phyloP scores from a whole-genome alignment of 225 moss, liverwort and hornwort genomes.

The Sphagnum contortum region DNA sequence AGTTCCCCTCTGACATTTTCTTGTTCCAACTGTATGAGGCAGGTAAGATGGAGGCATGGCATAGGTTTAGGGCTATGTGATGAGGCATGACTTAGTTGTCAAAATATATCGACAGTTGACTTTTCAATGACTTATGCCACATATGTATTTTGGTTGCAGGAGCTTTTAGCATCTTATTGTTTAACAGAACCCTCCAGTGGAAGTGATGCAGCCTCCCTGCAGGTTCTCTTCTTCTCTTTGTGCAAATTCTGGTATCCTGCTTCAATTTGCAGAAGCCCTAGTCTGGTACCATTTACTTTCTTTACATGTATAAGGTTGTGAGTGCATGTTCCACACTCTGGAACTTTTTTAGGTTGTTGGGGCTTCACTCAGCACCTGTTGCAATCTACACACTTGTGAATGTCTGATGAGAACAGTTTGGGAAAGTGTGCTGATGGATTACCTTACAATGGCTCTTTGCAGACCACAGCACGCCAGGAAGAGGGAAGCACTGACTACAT shows the following conservation, averaged over 20 bases:
- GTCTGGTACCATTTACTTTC: neutral
- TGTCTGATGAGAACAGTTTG: too few relatives aligned
- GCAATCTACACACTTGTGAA: too few relatives aligned
- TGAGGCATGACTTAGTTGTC: too few relatives aligned
- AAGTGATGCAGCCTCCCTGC: slow-evolving; percentile 93
- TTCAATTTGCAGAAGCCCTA: neutral
- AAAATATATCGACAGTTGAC: too few relatives aligned
- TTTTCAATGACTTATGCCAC: too few relatives aligned
- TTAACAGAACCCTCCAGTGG: slow-evolving; percentile 88
- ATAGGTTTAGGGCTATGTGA: too few relatives aligned
- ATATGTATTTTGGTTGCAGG: slow-evolving; percentile 28
- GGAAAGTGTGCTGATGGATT: too few relatives aligned
- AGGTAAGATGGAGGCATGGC: too few relatives aligned
- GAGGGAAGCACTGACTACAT: slow-evolving; percentile 72
- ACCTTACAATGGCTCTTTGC: slow-evolving; percentile 8
- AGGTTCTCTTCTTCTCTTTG: slow-evolving; percentile 27
- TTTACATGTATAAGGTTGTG: neutral
- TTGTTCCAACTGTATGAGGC: neutral
- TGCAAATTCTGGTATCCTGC: too few relatives aligned
- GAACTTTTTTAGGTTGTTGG: too few relatives aligned
- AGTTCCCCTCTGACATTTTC: neutral
- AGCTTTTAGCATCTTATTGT: slow-evolving; percentile 80
- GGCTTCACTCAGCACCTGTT: too few relatives aligned
- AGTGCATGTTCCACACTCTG: neutral
- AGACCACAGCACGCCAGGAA: slow-evolving; percentile 80